Base-by-base conservation (phyloP, 192 early-diverging fungal species). In the Coemansia sp. region DNA sequence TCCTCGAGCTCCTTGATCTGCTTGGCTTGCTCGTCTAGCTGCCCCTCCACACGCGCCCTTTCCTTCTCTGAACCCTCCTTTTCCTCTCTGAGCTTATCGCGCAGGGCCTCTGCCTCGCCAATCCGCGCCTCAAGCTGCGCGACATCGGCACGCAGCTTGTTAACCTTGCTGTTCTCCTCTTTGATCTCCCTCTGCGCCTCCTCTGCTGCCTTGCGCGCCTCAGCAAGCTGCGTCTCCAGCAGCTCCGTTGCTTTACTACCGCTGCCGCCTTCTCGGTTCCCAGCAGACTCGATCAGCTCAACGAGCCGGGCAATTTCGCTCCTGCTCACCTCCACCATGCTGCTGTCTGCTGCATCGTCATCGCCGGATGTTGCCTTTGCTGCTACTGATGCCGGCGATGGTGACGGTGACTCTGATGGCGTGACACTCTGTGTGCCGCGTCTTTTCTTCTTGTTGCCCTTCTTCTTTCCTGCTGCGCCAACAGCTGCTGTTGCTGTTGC, bases 391-490 rank as follows among this genome's bases (percentile, higher is more conserved):
- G 72, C 18, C 0, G 61, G 6, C 8, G 44, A 49, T 4, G 67
- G 62, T 0, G 66, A 68, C 12, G 71, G 77, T 41, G 77, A 74
- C 9, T 68, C 45, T 3, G 60, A 44, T 8, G 63, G 19, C 38
- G 56, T 45, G 7, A 26, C 49, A 6, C 56, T 50, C 12, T 37
- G 53, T 8, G 77, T 81, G 58, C 63, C 66, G 54, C 74, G 74
- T 23, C 79, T 21, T 58, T 74, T 76, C 67, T 72, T 76, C 53
- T 81, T 81, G 23, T 61, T 62, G 41, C 65, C 68, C 54, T 73
- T 75, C 70, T 73, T 76, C 47, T 59, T 48, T 10, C 45, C 61
- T 11, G 26, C 50, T 6, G 12, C 41, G 43, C 58, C 49, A 13
- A 57, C 48, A 13, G 61, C 21, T 0, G 72, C 41, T 12, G 56